Evolutionary conservation across 495 filamentous ascomycete genomes (phyloP).

Genomic region (Tuber aestivum): DNA sequence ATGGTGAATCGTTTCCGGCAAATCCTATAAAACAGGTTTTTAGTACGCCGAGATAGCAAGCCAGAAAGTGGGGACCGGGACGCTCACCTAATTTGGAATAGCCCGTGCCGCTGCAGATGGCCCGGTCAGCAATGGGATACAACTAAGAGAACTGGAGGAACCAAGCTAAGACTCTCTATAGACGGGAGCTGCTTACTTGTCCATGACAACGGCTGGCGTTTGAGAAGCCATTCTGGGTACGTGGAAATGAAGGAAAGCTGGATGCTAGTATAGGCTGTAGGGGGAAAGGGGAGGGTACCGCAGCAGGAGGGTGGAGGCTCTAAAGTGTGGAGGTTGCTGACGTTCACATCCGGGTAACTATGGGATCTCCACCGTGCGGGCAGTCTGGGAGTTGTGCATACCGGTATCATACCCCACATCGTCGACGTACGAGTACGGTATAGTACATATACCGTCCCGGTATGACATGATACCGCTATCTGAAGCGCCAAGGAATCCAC

Average conservation of each 20-base stretch:
- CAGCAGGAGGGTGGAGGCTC: not conserved
- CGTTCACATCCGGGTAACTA: not conserved
- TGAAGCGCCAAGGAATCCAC: not conserved
- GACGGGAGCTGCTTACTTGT: slow-evolving; percentile 72
- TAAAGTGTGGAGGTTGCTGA: not conserved
- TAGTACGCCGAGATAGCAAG: slow-evolving; percentile 37
- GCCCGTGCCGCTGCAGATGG: slow-evolving; percentile 74
- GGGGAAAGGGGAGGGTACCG: not conserved
- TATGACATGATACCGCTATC: too few species aligned
- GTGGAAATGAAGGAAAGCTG: not conserved
- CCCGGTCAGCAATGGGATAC: slow-evolving; percentile 12
- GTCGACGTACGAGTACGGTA: too few species aligned
- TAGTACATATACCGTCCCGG: too few species aligned
- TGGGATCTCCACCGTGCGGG: not conserved
- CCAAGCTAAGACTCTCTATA: slow-evolving; percentile 12
- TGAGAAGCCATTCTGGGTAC: slow-evolving; percentile 70
- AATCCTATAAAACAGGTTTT: slow-evolving; percentile 60
- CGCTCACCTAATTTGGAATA: slow-evolving; percentile 91
- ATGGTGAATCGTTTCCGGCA: slow-evolving; percentile 97
- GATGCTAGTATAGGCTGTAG: not conserved
- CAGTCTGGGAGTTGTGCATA: not conserved
- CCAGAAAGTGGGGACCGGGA: not conserved
- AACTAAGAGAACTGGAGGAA: not conserved
- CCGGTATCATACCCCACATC: not conserved
- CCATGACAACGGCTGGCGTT: slow-evolving; percentile 99